Evolutionary conservation across 2,329 filamentous ascomycete species (phyloP).

Genomic region (Talaromyces marneffei): DNA sequence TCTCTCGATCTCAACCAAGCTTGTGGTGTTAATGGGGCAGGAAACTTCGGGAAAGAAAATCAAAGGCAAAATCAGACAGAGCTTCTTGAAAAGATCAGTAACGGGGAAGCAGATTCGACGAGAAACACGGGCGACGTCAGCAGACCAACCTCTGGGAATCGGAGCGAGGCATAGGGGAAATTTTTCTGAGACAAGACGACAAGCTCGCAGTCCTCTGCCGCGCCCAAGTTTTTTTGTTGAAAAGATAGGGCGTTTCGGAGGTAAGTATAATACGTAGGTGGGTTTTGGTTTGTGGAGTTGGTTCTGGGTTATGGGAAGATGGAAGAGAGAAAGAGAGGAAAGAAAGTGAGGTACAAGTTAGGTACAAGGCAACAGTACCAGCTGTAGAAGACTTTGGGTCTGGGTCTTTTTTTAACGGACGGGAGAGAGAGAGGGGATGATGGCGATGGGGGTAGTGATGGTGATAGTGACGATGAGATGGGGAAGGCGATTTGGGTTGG

Average conservation of each 20-base stretch:
- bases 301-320: background rate
- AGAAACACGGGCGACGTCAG: conserved; percentile 14
- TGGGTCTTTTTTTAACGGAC: background rate
- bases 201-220: conserved; percentile 10
- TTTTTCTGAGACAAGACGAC: background rate
- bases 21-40: background rate
- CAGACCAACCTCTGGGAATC: conserved; percentile 37
- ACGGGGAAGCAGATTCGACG: conserved; percentile 7
- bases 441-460: too few species aligned
- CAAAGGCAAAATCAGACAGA: conserved; percentile 2
- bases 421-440: background rate
- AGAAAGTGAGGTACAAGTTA: background rate
- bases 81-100: background rate
- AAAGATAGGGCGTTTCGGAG: background rate
- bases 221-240: background rate
- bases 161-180: conserved; percentile 28
- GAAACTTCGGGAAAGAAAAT: background rate
- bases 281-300: background rate
- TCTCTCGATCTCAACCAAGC: background rate
- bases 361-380: conserved; percentile 10
- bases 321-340: background rate
- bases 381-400: conserved; percentile 6
- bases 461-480: background rate
- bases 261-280: background rate
- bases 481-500: background rate